Percentiles rank a stretch among this genome's conserved stretches.
phyloP scores from a whole-genome alignment of 441 rosid genomes.

The Pelargonium myrrhifolium region DNA sequence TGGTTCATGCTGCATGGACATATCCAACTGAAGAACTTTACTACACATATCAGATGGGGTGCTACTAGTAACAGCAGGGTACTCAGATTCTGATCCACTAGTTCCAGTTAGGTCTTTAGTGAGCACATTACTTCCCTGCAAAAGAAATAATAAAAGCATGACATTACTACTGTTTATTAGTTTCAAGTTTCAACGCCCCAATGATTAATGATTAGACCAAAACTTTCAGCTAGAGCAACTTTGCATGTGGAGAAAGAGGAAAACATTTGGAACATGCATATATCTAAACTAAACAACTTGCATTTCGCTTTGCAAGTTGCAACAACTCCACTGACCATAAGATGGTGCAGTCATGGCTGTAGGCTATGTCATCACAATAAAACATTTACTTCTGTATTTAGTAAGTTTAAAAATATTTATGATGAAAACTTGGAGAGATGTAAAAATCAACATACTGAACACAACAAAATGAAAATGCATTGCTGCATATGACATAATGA shows the following conservation, averaged over 20 bases:
- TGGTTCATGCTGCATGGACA: conserved; percentile 28
- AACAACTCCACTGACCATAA: background rate
- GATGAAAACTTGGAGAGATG: background rate
- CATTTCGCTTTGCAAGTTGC: background rate
- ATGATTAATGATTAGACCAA: background rate
- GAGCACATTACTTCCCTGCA: conserved; percentile 28
- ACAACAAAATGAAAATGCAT: background rate
- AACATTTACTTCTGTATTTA: background rate
- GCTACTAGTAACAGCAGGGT: conserved; percentile 18
- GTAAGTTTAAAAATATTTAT: background rate
- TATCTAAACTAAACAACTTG: background rate
- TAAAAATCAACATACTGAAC: background rate
- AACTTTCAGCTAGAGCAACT: conserved; percentile 7
- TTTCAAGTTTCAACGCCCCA: background rate
- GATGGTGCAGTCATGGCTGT: background rate
- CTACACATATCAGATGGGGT: conserved; percentile 15
- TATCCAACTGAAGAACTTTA: conserved; percentile 18
- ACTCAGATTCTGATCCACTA: conserved; percentile 19
- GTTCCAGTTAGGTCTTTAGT: conserved; percentile 14
- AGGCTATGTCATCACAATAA: conserved; percentile 9
- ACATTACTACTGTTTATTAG: background rate
- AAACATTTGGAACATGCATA: background rate
- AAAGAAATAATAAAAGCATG: conserved; percentile 13
- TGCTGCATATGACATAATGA: background rate
- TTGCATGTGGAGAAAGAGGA: background rate